phyloP scores from a whole-genome alignment of 202 grass and related monocot genomes.

The Setaria italica region DNA sequence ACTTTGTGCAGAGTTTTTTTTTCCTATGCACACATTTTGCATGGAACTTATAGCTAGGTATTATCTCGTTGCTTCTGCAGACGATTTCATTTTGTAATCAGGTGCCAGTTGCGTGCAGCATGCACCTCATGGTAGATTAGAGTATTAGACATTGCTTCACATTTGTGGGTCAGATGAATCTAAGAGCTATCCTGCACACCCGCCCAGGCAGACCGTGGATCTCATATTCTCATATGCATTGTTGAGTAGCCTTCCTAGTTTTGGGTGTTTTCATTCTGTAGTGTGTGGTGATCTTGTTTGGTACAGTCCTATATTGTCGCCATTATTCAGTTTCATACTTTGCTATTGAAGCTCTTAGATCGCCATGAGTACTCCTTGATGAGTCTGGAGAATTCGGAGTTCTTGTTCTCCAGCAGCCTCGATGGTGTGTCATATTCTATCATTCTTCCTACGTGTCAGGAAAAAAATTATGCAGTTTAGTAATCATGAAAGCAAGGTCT shows the following conservation, averaged over 20 bases:
- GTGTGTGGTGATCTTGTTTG: not conserved
- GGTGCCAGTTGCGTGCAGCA: too few relatives aligned
- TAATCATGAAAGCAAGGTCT: not conserved
- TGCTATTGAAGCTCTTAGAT: conserved; percentile 56
- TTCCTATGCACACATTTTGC: too few relatives aligned
- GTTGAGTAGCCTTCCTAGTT: not conserved
- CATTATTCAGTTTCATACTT: conserved; percentile 2
- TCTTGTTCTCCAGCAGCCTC: conserved; percentile 71
- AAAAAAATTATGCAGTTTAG: not conserved
- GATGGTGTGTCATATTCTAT: conserved; percentile 78
- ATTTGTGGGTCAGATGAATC: too few relatives aligned
- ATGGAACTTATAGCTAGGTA: too few relatives aligned
- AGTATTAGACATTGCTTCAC: too few relatives aligned
- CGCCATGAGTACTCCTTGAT: conserved; percentile 84
- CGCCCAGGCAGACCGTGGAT: too few relatives aligned
- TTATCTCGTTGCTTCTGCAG: too few relatives aligned
- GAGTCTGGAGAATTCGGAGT: conserved; percentile 85
- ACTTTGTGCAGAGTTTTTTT: too few relatives aligned
- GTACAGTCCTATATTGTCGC: not conserved
- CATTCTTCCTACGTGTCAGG: conserved; percentile 66
- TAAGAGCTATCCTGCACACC: too few relatives aligned
- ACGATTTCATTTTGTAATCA: too few relatives aligned
- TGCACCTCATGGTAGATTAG: too few relatives aligned
- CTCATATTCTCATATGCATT: not conserved
- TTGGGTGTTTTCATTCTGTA: not conserved